Evolutionary conservation across 805 yeast genomes (phyloP), one percentile per base, ranked within the genome.

Genomic region (Clavispora carvajalis): DNA sequence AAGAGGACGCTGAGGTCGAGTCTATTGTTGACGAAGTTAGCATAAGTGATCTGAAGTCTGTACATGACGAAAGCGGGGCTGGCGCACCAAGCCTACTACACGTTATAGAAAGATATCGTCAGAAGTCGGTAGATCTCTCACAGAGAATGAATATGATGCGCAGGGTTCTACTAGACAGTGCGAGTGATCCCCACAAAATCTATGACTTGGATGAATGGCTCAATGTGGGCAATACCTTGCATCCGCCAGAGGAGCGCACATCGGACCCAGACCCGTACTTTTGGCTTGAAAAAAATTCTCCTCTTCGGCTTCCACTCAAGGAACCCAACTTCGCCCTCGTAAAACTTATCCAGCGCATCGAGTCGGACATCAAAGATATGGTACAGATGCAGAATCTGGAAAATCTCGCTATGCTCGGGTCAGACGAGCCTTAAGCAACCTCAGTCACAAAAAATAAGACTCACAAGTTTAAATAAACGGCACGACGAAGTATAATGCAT

Each of bases 251-350:
- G 1, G 45, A 47, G 0, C 30, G 18, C 3, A 7, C 26, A 3
- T 23, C 10, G 10, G 40, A 36, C 7, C 10, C 19, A 7, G 43
- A 63, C 33, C 47, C 61, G 1, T 57, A 63, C 26, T 81, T 67
- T 53, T 87, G 95, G 95, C 48, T 86, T 2, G 70, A 82, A 7
- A 78, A 77, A 2, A 53, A 60, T 1, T 80, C 89, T 1, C 95
- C 95, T 0, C 62, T 87, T 31, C 68, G 83, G 34, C 76, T 73
- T 40, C 93, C 93, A 0, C 63, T 83, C 28, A 74, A 73, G 48
- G 89, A 87, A 55, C 79, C 89, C 0, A 76, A 78, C 42, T 85
- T 76, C 51, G 73, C 85, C 25, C 56, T 74, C 22, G 57, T 68
- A 40, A 58, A 72, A 40, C 49, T 62, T 29, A 53, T 65, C 25